These are phyloP conservation scores for Venturia carpophila DNA, from an alignment of 2,329 filamentous ascomycete species.

Conservation along the genomic window DNA sequence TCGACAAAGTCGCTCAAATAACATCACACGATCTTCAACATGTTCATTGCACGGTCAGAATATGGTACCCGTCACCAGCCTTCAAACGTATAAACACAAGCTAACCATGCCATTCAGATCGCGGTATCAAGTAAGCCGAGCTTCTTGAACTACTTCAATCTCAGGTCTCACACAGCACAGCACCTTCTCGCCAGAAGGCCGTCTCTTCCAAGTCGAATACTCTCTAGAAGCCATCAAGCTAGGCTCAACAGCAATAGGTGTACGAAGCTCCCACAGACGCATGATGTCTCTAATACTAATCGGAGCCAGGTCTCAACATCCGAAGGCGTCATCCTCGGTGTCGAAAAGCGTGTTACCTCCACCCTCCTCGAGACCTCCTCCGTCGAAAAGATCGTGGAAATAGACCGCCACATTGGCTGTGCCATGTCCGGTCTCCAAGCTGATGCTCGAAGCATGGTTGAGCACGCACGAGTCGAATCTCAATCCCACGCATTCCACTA, in stretches of 20 bases:
- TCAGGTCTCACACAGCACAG: conserved; percentile 40
- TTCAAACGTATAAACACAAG: conserved; percentile 33
- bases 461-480: conserved; percentile 95
- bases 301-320: conserved; percentile 67
- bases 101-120: conserved; percentile 51
- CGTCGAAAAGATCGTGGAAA: conserved; percentile 99
- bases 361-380: conserved; percentile 95
- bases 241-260: conserved; percentile 94
- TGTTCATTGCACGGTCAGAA: conserved; percentile 99
- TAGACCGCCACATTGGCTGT: conserved; percentile 97
- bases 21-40: conserved; percentile 47
- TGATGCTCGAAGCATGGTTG: conserved; percentile 93
- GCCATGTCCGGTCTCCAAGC: conserved; percentile 98
- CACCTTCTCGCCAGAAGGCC: conserved; percentile 99
- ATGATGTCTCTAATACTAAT: conserved; percentile 22
- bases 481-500: conserved; percentile 98
- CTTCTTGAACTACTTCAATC: conserved; percentile 20
- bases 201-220: conserved; percentile 99
- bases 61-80: conserved; percentile 58
- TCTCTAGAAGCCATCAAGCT: conserved; percentile 99
- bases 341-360: conserved; percentile 98
- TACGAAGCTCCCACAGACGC: conserved; percentile 33
- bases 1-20: not conserved
- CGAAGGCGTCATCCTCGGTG: conserved; percentile 89
- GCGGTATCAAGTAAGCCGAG: conserved; percentile 80